phyloP scores from a whole-genome alignment of 306 rosid genomes.

The Vigna reflexopilosa region DNA sequence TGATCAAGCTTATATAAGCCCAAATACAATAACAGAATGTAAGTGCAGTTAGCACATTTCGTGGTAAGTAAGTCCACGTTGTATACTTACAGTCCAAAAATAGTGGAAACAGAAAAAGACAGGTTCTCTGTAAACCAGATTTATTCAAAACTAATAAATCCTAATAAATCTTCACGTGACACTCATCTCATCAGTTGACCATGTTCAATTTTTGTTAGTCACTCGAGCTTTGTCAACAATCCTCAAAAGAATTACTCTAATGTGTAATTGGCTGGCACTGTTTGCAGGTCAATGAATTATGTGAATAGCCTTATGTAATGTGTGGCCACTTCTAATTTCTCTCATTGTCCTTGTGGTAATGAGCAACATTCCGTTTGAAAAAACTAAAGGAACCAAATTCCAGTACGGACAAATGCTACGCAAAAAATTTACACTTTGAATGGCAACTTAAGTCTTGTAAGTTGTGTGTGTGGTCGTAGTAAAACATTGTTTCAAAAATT shows the following conservation, averaged over 20 bases:
- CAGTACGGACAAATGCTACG: not conserved
- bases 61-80: no score
- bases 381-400: slow-evolving; percentile 7
- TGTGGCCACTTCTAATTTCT: not conserved
- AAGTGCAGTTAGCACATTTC: no score
- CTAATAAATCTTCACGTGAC: no score
- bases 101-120: no score
- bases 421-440: slow-evolving; percentile 19
- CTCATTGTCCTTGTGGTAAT: not conserved
- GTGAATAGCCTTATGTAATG: not conserved
- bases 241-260: slow-evolving; percentile 15
- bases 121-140: no score
- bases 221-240: slow-evolving; percentile 18
- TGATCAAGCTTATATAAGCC: no score
- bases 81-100: no score
- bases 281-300: slow-evolving; percentile 21
- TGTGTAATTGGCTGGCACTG: not conserved
- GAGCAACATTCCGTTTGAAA: not conserved
- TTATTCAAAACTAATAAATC: no score
- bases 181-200: not conserved
- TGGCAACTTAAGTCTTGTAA: slow-evolving; percentile 2
- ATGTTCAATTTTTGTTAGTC: slow-evolving; percentile 4
- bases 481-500: slow-evolving; percentile 52
- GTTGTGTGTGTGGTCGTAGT: slow-evolving; percentile 33
- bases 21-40: no score